Base-by-base conservation (phyloP, 2,329 filamentous ascomycete species). In the Pseudogymnoascus sp. region DNA sequence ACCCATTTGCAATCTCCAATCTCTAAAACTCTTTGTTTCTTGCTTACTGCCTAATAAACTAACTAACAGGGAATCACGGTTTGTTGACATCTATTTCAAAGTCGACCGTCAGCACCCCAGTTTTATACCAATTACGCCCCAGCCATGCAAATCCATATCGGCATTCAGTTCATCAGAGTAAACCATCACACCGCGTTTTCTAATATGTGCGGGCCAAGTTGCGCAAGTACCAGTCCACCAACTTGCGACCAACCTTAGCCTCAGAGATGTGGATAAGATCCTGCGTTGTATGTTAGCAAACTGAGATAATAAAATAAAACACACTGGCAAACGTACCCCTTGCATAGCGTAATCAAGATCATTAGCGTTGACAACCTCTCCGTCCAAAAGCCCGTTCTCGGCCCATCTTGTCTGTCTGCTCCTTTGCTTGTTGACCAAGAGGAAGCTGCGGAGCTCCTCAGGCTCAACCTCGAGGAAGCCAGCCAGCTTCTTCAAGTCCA, bases 221-320 rank as follows among this genome's bases (percentile, higher is more conserved):
- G 75, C 95, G 88, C 75, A 99, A 85, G 78, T 99, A 99, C 95
- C 95, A 99, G 79, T 99, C 95, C 69, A 99, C 93, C 73, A 99
- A 82, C 81, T 95, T 96, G 72, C 95, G 86, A 74, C 95, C 95
- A 66, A 97, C 92, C 87, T 99, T 99, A 70, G 93, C 93, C 80
- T 99, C 95, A 65, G 93, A 97, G 71, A 99, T 95, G 79, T 99
- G 95, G 76, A 99, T 99, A 72, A 99, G 81, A 75, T 99, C 93
- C 89, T 92, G 71, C 61, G 39, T 11, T 12, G 40, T 14, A 42
- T 18, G 39, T 73, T 69, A 73, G 69, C 51, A 64, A 60, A 29
- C 18, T 39, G 18, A 26, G 1, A 64, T 61, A 59, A 60, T 14
- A 42, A 26, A 42, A 34, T 8, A 18, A 54, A 39, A 39, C 2